Conservation (phyloP, 441 rosid species). For the Corymbia calophylla region DNA sequence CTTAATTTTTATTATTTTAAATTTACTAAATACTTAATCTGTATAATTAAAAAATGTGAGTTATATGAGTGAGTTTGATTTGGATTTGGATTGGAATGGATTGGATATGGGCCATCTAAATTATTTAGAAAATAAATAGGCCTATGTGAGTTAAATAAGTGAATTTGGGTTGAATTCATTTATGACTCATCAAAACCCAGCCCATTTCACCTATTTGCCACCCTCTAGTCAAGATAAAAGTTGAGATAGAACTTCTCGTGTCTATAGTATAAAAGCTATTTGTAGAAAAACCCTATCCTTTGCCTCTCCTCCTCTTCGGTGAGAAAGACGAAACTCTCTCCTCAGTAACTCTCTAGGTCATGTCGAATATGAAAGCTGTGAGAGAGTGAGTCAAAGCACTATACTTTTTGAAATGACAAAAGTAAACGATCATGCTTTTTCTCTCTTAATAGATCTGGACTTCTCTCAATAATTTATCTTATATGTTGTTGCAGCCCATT, state of each 20-base stretch:
- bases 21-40: neutral
- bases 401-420: neutral
- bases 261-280: neutral
- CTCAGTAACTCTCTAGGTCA: neutral
- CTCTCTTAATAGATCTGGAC: neutral
- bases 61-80: neutral
- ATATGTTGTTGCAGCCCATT: neutral
- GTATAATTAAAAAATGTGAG: neutral
- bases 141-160: neutral
- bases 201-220: neutral
- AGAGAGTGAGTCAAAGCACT: neutral
- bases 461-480: accelerated
- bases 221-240: neutral
- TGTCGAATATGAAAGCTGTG: neutral
- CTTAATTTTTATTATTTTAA: neutral
- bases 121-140: neutral
- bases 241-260: neutral
- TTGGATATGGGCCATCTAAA: neutral
- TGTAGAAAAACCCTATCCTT: neutral
- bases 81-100: neutral
- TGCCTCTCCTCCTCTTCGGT: accelerated
- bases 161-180: neutral
- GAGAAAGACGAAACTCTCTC: neutral
- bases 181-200: neutral
- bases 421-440: neutral